phyloP scores from a whole-genome alignment of 345 rosid species.

The Acer yangbiense region DNA sequence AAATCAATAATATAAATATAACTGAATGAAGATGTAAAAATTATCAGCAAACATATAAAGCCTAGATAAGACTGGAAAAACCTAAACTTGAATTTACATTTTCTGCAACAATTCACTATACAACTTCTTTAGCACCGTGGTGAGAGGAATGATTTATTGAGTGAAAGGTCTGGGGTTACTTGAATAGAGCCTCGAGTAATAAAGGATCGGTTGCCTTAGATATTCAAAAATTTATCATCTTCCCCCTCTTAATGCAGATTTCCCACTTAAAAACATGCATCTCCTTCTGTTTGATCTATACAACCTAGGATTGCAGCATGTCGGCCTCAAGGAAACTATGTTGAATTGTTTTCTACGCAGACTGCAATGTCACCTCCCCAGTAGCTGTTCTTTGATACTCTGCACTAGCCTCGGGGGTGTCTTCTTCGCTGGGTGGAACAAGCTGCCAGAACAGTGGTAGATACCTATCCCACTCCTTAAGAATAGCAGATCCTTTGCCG shows the following conservation, averaged over 20 bases:
- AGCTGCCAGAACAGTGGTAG: slow-evolving; percentile 91
- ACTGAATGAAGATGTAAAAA: background rate
- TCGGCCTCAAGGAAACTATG: background rate
- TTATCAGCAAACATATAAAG: background rate
- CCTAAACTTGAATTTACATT: slow-evolving; percentile 32
- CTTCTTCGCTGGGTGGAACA: slow-evolving; percentile 99
- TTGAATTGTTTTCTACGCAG: slow-evolving; percentile 46
- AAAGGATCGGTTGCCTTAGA: background rate
- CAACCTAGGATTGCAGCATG: slow-evolving; percentile 12
- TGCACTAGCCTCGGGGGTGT: slow-evolving; percentile 94
- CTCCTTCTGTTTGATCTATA: slow-evolving; percentile 28
- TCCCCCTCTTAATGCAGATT: no score
- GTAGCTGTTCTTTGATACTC: slow-evolving; percentile 63
- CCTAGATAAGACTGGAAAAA: slow-evolving; percentile 1
- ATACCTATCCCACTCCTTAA: slow-evolving; percentile 80
- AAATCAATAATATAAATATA: no score
- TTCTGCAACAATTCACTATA: slow-evolving; percentile 28
- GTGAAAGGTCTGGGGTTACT: background rate
- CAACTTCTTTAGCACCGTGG: slow-evolving; percentile 20
- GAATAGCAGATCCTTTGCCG: slow-evolving; percentile 69
- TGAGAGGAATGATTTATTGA: slow-evolving; percentile 12
- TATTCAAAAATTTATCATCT: background rate
- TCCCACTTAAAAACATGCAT: background rate
- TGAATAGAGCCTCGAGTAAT: background rate
- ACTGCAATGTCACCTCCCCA: slow-evolving; percentile 73